Evolutionary conservation across 805 yeast species (phyloP), one percentile per base, ranked within the genome.

Genomic region (Pichia rugopelliculosa): DNA sequence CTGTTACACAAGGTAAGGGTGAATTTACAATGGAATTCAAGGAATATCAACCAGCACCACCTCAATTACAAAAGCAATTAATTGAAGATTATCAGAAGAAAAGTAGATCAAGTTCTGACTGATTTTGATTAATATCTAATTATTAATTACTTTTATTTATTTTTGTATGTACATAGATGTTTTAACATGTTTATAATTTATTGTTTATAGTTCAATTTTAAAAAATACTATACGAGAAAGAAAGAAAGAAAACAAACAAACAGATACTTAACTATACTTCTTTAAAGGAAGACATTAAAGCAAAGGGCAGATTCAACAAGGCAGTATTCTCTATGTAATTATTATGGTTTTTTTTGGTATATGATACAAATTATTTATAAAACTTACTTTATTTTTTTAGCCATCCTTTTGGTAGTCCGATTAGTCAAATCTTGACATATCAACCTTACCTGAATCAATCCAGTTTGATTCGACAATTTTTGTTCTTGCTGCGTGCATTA

Each of bases 1-100:
- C 99, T 20, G 81, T 87, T 51, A 91, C 99, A 15, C 99, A 93
- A 70, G 99, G 99, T 70, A 93, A 93, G 67, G 99, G 99, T 61
- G 98, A 95, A 71, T 93, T 93, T 68, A 79, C 96, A 2, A 76
- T 93, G 67, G 99, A 93, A 67, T 93, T 93, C 73, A 83, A 86
- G 64, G 86, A 88, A 61, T 93, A 91, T 66, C 80, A 91, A 44
- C 96, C 95, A 56, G 85, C 95, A 45, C 77, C 95, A 42, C 87
- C 91, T 34, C 96, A 88, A 56, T 74, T 91, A 56, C 99, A 93
- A 71, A 85, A 75, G 62, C 86, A 91, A 70, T 76, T 93, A 70
- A 83, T 93, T 56, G 95, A 84, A 46, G 95, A 87, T 61, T 81
- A 80, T 63, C 76, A 78, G 57, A 82, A 84, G 76, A 79, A 72